Conservation (phyloP, 345 rosid genomes). For the Brassica juncea region DNA sequence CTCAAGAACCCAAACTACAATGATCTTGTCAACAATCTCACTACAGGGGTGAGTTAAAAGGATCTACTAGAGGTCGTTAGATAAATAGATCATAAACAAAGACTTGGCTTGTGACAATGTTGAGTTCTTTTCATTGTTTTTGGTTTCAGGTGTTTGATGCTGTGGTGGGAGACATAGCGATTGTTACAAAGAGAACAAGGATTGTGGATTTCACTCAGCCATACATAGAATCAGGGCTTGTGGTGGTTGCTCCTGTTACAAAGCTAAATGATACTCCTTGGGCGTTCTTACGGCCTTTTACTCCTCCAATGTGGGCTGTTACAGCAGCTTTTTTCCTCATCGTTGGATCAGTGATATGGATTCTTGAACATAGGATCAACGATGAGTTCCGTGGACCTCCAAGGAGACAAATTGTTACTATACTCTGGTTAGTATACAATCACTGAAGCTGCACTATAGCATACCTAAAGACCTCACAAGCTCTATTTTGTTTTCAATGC, state of each 20-base stretch:
- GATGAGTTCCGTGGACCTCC: constrained; percentile 92
- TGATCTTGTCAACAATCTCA: constrained; percentile 62
- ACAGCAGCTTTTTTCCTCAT: constrained; percentile 68
- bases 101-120: constrained; percentile 8
- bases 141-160: constrained; percentile 74
- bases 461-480: constrained; percentile 4
- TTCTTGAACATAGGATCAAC: constrained; percentile 85
- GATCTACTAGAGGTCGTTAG: background rate
- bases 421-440: constrained; percentile 62
- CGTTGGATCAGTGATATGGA: constrained; percentile 84
- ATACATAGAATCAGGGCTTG: constrained; percentile 81
- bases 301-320: constrained; percentile 80
- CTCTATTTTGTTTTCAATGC: constrained; percentile 27
- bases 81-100: background rate
- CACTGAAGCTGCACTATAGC: background rate
- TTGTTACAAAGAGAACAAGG: constrained; percentile 69
- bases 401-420: constrained; percentile 63
- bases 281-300: constrained; percentile 82
- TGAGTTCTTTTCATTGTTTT: background rate
- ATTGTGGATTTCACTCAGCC: constrained; percentile 88
- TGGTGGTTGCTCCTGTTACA: constrained; percentile 82
- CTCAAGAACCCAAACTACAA: constrained; percentile 66
- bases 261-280: constrained; percentile 66
- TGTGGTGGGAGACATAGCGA: constrained; percentile 79
- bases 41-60: constrained; percentile 61